Evolutionary conservation across 2,329 filamentous ascomycete species (phyloP), one percentile per base, ranked within the genome.

Genomic region (Rhinocladiella mackenziei): DNA sequence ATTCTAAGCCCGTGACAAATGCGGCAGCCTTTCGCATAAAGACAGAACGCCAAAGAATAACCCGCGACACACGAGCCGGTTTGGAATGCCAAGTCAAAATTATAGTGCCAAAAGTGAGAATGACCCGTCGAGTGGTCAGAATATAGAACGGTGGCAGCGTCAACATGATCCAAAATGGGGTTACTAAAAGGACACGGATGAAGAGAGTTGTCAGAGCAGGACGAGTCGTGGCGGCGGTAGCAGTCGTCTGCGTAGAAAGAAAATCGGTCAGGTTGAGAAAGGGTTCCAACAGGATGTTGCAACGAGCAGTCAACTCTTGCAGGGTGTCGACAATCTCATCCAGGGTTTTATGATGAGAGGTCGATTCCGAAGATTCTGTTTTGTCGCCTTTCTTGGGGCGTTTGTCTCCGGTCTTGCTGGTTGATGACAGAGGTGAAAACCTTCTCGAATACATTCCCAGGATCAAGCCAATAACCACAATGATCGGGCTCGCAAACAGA

Each of bases 321-420:
- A 98, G 70, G 0, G 87, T 94, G 57, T 97, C 89, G 44, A 98
- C 86, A 49, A 98, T 98, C 68, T 98, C 92, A 63, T 98, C 92
- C 39, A 98, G 68, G 38, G 89, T 96, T 71, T 96, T 96, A 60
- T 95, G 87, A 48, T 84, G 82, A 49, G 76, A 81, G 5, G 76
- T 78, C 11, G 68, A 62, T 57, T 88, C 86, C 6, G 73, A 70
- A 2, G 65, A 65, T 13, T 68, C 66, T 23, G 70, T 70, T 48
- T 71, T 76, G 43, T 77, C 71, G 22, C 65, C 68, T 14, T 51
- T 45, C 14, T 23, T 28, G 3, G 45, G 28, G 42, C 75, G 76
- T 59, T 78, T 83, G 62, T 83, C 78, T 4, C 77, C 78, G 0
- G 77, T 81, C 77, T 85, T 88, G 10, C 83, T 83, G 20, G 86